Evolutionary conservation across 805 yeast genomes (phyloP), one percentile per base, ranked within the genome.

Genomic region (Ogataea henricii): DNA sequence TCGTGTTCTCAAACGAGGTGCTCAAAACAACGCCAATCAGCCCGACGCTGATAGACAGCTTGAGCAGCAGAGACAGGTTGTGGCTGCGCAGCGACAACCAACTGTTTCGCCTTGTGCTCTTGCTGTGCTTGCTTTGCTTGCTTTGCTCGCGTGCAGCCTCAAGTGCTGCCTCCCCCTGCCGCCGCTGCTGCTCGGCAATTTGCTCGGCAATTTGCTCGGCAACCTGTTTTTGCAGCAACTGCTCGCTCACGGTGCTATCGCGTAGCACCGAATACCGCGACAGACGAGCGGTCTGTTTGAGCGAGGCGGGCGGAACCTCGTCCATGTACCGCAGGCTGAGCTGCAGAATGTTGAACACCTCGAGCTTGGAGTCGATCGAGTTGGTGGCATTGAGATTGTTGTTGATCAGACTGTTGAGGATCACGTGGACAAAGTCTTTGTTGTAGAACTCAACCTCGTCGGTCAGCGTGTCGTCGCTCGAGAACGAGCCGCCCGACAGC

Each of bases 391-490:
- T 62, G 14, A 66, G 46, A 46, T 64, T 62, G 27, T 54, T 58
- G 26, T 52, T 54, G 23, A 67, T 57, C 18, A 64, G 52, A 30
- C 63, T 65, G 30, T 53, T 56, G 36, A 67, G 47, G 1, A 60
- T 58, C 6, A 53, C 55, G 40, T 66, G 69, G 33, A 66, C 49
- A 3, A 59, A 38, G 46, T 65, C 69, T 25, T 48, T 52, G 38
- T 58, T 54, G 30, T 57, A 53, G 26, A 50, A 55, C 17, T 59
- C 55, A 14, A 49, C 22, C 17, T 56, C 58, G 21, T 59, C 63
- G 22, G 48, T 52, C 17, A 55, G 46, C 1, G 61, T 56, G 27
- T 57, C 63, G 29, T 58, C 62, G 42, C 64, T 55, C 4, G 60
- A 54, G 36, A 58, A 54, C 1, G 63, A 60, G n/a, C 56, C 57